Percentiles rank a stretch among this genome's conserved stretches.
Evolutionary conservation across 768 basidiomycete species (phyloP).

Genomic region (Strobilomyces confusus): DNA sequence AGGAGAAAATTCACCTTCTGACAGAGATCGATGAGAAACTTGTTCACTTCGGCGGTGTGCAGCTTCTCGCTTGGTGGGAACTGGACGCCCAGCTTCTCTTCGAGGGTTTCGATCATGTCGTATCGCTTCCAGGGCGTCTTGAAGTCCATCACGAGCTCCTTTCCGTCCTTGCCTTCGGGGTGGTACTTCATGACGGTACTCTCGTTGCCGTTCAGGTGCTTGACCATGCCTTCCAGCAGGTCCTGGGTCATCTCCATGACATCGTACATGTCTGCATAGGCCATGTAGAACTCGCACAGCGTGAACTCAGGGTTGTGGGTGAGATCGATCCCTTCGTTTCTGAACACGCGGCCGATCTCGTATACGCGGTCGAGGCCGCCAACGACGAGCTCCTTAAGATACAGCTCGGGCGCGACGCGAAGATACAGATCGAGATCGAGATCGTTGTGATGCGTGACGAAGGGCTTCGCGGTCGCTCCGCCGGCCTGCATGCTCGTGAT

Average conservation of each 20-base stretch:
- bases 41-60: slow-evolving; percentile 83
- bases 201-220: slow-evolving; percentile 76
- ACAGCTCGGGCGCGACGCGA: slow-evolving; percentile 95
- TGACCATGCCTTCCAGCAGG: slow-evolving; percentile 88
- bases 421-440: slow-evolving; percentile 95
- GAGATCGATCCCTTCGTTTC: slow-evolving; percentile 97
- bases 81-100: slow-evolving; percentile 86
- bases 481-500: slow-evolving; percentile 97
- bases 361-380: slow-evolving; percentile 97
- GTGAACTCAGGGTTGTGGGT: slow-evolving; percentile 99
- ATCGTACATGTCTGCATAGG: slow-evolving; percentile 98
- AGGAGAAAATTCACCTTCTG: slow-evolving; percentile 54
- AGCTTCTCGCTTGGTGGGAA: slow-evolving; percentile 93
- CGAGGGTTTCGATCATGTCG: slow-evolving; percentile 96
- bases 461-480: slow-evolving; percentile 98
- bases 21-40: slow-evolving; percentile 81
- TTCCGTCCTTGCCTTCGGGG: slow-evolving; percentile 88
- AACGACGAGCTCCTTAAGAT: slow-evolving; percentile 95
- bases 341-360: slow-evolving; percentile 97
- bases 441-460: slow-evolving; percentile 98
- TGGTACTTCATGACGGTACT: slow-evolving; percentile 79
- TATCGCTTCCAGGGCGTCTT: slow-evolving; percentile 95
- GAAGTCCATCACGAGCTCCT: slow-evolving; percentile 79
- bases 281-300: slow-evolving; percentile 99
- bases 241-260: slow-evolving; percentile 95